Evolutionary conservation across 257 asterid species (phyloP), one percentile per base, ranked within the genome.

Genomic region (Nicotiana tabacum): DNA sequence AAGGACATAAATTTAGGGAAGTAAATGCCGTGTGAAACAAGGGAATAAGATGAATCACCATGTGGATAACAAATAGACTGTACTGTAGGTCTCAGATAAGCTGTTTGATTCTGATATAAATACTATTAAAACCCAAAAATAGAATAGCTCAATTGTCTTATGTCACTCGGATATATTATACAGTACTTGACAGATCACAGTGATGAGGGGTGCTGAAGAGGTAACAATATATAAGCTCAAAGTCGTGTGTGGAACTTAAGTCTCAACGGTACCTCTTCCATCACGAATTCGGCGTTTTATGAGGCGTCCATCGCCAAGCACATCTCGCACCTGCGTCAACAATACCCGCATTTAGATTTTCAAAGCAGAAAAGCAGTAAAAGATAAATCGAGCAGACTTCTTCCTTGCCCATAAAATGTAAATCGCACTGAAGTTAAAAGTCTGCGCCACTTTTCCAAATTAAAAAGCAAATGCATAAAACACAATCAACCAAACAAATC

Each of bases 241-340:
- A 29, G 9, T 51, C 15, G 17, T 3, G 27, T 27, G 16, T 74
- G 43, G 27, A 46, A 64, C 37, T 74, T 48, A 48, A 74, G 62
- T 15, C 80, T 74, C 62, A 74, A 27, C 7, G 8, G 60, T 64
- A 92, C 99, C 99, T 92, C 97, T 90, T 88, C 99, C 99, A 88
- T 96, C 97, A 82, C 80, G 93, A 84, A 93, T 64, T 55, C 98
- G 98, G 24, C 98, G 93, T 89, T 96, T 96, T 72, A 96, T 94
- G 55, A 96, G 86, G 77, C 99, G 97, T 72, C 99, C 99, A 89
- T 96, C 99, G 21, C 99, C 99, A 83, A 96, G 98, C 88, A 96
- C 97, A 87, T 94, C 98, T 0, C 98, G 96, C 74, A 96, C 99
- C 98, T 96, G 91, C 80, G 78, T 85, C 77, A 64, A 83, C 61